These are phyloP conservation scores for Xylaria hypoxylon DNA, from an alignment of 2,329 filamentous ascomycete genomes.

Conservation along the genomic window DNA sequence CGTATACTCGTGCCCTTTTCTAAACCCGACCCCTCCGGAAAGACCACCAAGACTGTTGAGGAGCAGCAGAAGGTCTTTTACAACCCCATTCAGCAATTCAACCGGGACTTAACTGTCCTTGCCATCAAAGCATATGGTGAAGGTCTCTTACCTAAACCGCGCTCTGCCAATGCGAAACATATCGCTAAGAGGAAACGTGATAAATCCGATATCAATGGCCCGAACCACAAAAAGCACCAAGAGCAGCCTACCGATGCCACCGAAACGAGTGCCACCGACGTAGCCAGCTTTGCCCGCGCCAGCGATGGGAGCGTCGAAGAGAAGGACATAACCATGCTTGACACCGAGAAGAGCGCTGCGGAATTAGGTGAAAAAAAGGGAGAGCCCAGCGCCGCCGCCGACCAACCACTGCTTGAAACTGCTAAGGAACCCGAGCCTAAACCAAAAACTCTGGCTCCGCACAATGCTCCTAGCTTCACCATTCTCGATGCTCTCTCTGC, in stretches of 20 bases:
- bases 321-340: constrained; percentile 40
- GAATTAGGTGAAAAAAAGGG: constrained; percentile 11
- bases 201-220: constrained; percentile 35
- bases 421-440: constrained; percentile 34
- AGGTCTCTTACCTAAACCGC: constrained; percentile 65
- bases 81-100: constrained; percentile 99
- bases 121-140: constrained; percentile 91
- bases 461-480: constrained; percentile 67
- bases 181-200: constrained; percentile 48
- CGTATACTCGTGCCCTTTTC: constrained; percentile 65
- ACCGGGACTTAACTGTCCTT: constrained; percentile 92
- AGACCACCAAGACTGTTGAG: constrained; percentile 60
- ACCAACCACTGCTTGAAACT: constrained; percentile 32
- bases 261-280: constrained; percentile 26
- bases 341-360: constrained; percentile 36
- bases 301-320: constrained; percentile 23
- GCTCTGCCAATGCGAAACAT: constrained; percentile 57
- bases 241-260: constrained; percentile 25
- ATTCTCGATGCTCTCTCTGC: constrained; percentile 96
- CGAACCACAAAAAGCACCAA: constrained; percentile 44
- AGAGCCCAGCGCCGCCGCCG: constrained; percentile 10
- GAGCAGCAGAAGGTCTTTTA: constrained; percentile 89
- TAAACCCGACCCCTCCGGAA: constrained; percentile 51
- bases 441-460: constrained; percentile 30
- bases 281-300: constrained; percentile 17